Evolutionary conservation across 2,329 filamentous ascomycete species (phyloP), one percentile per base, ranked within the genome.

Genomic region (Neophaeococcomyces aloes): DNA sequence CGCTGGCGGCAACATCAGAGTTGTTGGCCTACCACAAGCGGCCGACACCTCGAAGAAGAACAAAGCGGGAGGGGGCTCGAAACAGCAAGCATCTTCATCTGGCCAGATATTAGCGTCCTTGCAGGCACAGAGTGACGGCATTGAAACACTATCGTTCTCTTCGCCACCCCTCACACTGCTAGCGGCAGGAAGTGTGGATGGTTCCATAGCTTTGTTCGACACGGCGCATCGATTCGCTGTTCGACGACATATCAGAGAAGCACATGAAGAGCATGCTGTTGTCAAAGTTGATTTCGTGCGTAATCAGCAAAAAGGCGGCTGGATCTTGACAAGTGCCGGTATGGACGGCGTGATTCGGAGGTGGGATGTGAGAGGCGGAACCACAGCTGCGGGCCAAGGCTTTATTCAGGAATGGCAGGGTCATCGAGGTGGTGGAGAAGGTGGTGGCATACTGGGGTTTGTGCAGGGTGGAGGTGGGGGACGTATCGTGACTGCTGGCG

Each of bases 271-370:
- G n/a, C 82, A 83, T 57, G 82, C 86, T 1, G 86, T 98, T 15
- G 89, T 96, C 49, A 89, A 93, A 65, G 79, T 96, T 3, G 86
- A 95, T 48, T 98, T 94, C 57, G 76, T 29, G 45, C 55, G 39
- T 43, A 56, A 45, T 21, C 54, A 15, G 48, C 54, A 51, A 53
- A 65, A 57, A 45, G 69, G 58, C 54, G 74, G 65, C 46, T 89
- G 78, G 79, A 59, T 93, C 49, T 68, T 96, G 42, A 96, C 89
- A 2, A 86, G 79, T 51, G 88, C 81, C 53, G 91, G 91, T 7
- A 86, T 95, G 73, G 91, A 98, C 57, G 89, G 91, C 14, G 86
- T 88, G 0, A 78, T 98, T 15, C 74, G 86, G 57, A 72, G 88
- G 48, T 98, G 91, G 91, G 89, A 98, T 64, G 71, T 76, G 4